Evolutionary conservation across 225 moss, liverwort and hornwort genomes (phyloP).

Genomic region (Rhytidiadelphus loreus): DNA sequence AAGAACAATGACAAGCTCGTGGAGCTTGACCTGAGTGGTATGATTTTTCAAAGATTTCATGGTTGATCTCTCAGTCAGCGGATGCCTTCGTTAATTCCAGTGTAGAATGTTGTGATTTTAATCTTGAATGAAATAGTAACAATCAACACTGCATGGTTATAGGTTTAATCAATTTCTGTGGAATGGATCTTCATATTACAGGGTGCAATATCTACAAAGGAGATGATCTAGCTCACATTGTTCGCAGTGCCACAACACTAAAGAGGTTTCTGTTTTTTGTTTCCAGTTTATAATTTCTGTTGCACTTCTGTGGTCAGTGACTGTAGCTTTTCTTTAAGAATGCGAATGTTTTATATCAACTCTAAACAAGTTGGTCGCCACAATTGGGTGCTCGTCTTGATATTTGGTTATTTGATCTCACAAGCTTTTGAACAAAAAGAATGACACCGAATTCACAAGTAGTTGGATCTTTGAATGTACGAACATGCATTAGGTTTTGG

Average conservation of each 20-base stretch:
- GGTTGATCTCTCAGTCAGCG: neutral
- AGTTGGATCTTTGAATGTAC: too few relatives aligned
- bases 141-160: neutral
- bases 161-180: neutral
- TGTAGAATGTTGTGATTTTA: neutral
- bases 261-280: slow-evolving; percentile 14
- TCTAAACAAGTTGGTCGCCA: neutral
- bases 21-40: slow-evolving; percentile 53
- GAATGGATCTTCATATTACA: neutral
- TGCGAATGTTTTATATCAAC: neutral
- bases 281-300: neutral
- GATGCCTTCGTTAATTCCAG: neutral
- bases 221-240: slow-evolving; percentile 43
- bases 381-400: neutral
- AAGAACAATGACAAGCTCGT: slow-evolving; percentile 41
- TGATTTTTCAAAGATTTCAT: neutral
- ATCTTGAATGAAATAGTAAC: neutral
- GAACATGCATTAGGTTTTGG: neutral
- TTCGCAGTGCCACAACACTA: slow-evolving; percentile 31
- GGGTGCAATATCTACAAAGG: slow-evolving; percentile 51
- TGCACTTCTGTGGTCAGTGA: neutral
- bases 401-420: neutral
- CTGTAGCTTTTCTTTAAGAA: too few relatives aligned
- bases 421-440: neutral
- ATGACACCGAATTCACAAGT: neutral